These are phyloP conservation scores for Melastoma candidum DNA, from an alignment of 441 rosid genomes.

Conservation along the genomic window DNA sequence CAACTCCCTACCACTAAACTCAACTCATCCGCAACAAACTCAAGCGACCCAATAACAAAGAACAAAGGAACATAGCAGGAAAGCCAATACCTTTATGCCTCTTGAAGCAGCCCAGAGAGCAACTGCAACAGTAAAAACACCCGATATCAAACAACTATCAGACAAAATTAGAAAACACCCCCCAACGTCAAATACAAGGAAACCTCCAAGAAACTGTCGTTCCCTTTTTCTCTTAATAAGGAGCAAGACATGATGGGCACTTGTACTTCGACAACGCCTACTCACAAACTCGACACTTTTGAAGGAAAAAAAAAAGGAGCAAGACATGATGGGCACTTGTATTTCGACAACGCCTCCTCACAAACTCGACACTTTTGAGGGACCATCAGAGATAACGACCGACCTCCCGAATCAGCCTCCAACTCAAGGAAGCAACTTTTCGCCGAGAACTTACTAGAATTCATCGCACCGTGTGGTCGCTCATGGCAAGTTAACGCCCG, in stretches of 20 bases:
- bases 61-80: neutral
- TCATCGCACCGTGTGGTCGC: too few relatives aligned
- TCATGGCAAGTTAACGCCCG: too few relatives aligned
- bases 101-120: conserved; percentile 72
- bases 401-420: too few relatives aligned
- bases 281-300: conserved; percentile 54
- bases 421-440: too few relatives aligned
- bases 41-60: neutral
- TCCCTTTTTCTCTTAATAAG: conserved; percentile 42
- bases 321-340: conserved; percentile 81
- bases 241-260: conserved; percentile 69
- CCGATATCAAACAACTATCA: conserved; percentile 2
- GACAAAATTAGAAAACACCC: neutral
- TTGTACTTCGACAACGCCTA: conserved; percentile 63
- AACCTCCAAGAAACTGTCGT: neutral
- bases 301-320: conserved; percentile 43
- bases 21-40: neutral
- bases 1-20: neutral
- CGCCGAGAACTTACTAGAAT: too few relatives aligned
- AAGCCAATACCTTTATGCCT: conserved; percentile 48
- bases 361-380: conserved; percentile 55
- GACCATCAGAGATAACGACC: conserved; percentile 19
- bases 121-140: conserved; percentile 29
- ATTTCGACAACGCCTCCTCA: conserved; percentile 51
- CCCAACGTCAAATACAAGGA: neutral